phyloP scores from a whole-genome alignment of 257 asterid genomes.

The Scutellaria baicalensis region DNA sequence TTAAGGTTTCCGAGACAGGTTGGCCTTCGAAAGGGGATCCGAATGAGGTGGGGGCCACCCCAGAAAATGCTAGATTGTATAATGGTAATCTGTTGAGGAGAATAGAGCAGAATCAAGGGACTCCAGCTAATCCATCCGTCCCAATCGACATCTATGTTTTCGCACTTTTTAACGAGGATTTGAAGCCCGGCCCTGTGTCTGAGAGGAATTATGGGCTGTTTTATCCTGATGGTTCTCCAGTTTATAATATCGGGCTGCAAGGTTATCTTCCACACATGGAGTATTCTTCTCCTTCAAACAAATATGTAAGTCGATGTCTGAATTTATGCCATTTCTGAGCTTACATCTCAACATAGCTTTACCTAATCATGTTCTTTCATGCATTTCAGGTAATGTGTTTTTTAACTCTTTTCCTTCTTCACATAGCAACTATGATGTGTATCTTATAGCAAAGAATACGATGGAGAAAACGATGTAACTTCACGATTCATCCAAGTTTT shows the following conservation, averaged over 20 bases:
- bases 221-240: constrained; percentile 82
- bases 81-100: constrained; percentile 64
- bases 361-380: constrained; percentile 3
- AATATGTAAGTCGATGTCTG: constrained; percentile 36
- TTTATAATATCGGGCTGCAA: constrained; percentile 66
- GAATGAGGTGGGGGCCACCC: constrained; percentile 77
- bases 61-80: constrained; percentile 65
- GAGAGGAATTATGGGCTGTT: constrained; percentile 90
- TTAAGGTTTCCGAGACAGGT: constrained; percentile 86
- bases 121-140: constrained; percentile 74
- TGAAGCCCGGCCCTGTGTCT: constrained; percentile 82
- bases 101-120: constrained; percentile 55
- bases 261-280: constrained; percentile 62
- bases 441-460: constrained; percentile 15
- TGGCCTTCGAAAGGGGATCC: constrained; percentile 95
- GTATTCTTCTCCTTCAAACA: constrained; percentile 59
- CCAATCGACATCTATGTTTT: constrained; percentile 76
- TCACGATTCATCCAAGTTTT: neutral
- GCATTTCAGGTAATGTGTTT: constrained; percentile 37
- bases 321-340: neutral
- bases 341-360: neutral
- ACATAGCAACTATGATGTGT: constrained; percentile 21
- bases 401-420: constrained; percentile 13
- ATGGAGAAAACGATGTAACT: constrained; percentile 13
- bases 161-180: constrained; percentile 87